Evolutionary conservation across 495 filamentous ascomycete genomes (phyloP).

Genomic region (Podospora appendiculata): DNA sequence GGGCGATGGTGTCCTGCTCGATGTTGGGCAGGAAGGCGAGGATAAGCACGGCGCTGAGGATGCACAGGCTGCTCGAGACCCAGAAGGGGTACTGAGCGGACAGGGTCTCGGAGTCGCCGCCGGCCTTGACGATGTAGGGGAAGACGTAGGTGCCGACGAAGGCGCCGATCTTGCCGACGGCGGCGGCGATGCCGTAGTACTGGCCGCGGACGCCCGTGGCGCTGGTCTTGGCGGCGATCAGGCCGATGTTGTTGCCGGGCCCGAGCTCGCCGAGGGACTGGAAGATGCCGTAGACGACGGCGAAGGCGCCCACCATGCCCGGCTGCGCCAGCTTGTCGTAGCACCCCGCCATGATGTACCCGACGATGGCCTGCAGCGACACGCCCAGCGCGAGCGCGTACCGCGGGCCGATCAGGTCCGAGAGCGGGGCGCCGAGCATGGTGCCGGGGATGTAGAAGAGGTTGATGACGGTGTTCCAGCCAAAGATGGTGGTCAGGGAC

Average conservation of each 20-base stretch:
- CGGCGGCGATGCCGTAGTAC: constrained; percentile 87
- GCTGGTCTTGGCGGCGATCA: constrained; percentile 78
- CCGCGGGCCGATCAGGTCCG: constrained; percentile 70
- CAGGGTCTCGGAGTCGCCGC: constrained; percentile 37
- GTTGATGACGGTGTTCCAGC: constrained; percentile 80
- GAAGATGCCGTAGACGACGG: constrained; percentile 74
- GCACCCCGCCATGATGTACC: constrained; percentile 77
- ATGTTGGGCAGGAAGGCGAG: constrained; percentile 56
- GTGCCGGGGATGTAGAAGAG: constrained; percentile 82
- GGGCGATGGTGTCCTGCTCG: constrained; percentile 65
- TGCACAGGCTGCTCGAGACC: constrained; percentile 56
- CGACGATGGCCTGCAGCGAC: constrained; percentile 62
- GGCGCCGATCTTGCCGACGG: constrained; percentile 78
- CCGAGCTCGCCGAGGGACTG: constrained; percentile 76
- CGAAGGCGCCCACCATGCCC: constrained; percentile 63
- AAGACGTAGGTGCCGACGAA: constrained; percentile 86
- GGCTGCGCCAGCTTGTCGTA: constrained; percentile 57
- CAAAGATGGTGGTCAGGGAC: constrained; percentile 67
- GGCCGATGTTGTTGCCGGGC: constrained; percentile 86
- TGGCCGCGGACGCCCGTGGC: constrained; percentile 82
- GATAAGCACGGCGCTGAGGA: constrained; percentile 54
- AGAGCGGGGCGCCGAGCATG: constrained; percentile 62
- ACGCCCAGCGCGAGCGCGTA: constrained; percentile 63
- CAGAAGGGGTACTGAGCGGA: constrained; percentile 78
- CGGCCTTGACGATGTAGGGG: constrained; percentile 61